Base-by-base conservation (phyloP, 495 filamentous ascomycete species). In the Lasiosphaeria ovina region DNA sequence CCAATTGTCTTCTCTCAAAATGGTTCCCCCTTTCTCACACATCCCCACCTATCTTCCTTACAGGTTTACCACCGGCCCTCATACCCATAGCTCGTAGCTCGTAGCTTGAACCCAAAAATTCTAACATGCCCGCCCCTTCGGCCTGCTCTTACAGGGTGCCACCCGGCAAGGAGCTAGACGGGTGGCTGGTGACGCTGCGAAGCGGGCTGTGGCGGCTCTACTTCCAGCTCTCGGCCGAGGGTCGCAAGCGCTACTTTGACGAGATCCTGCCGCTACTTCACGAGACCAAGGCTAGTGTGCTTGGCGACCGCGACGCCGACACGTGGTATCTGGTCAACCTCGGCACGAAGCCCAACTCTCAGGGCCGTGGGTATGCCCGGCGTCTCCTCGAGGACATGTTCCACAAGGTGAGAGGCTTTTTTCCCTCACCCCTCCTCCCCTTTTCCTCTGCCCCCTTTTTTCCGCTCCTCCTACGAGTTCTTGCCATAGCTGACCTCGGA, bases 261-360 rank as follows among this genome's bases (percentile, higher is more conserved):
- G 90, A 93, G 72, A 89, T 93, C 71, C 67, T 91, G 36, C 89
- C 90, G 52, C 76, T 90, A 32, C 80, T 93, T 57, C 87, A 91
- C 74, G 75, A 87, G 60, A 86, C 87, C 66, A 92, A 91, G 74
- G 75, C 76, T 51, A 77, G 80, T 55, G 75, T 85, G 48, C 79
- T 93, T 64, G 87, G 85, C 40, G 79, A 81, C 36, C 76, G 81
- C 38, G 85, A 90, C 66, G 71, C 84, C 58, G 79, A 82, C 63
- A 88, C 82, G 66, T 87, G 82, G 71, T 93, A 93, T 69, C 81
- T 93, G 32, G 89, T 92, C 14, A 92, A 91, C 72, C 74, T 93
- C 62, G 90, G 89, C 60, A 89, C 88, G 61, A 86, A 83, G 68
- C 83, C 86, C 14, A 76, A 72, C 54, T 80, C 83, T 12, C 80